A percentile compares a stretch with the other conserved stretches of the same genome.
These are phyloP conservation scores for Zygosaccharomyces pseudorouxii DNA, from an alignment of 805 yeast genomes.

Conservation along the genomic window DNA sequence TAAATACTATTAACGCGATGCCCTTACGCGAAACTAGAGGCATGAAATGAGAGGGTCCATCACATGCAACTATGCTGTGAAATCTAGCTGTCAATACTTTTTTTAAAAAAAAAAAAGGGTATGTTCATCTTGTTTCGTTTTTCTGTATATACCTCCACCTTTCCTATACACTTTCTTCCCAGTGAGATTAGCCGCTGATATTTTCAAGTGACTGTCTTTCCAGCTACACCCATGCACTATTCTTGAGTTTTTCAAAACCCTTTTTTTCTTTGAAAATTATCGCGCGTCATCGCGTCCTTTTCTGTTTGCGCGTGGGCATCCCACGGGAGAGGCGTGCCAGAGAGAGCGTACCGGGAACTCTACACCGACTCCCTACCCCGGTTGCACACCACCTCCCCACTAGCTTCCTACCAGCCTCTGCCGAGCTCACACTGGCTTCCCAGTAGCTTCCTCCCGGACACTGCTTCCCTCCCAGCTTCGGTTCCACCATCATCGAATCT, in stretches of 20 bases:
- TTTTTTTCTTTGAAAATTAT: background rate
- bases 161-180: background rate
- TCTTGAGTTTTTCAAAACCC: background rate
- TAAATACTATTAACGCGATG: background rate
- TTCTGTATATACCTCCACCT: background rate
- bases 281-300: background rate
- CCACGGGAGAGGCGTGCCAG: background rate
- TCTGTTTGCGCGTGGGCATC: background rate
- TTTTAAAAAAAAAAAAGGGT: no score
- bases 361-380: background rate
- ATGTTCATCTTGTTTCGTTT: no score
- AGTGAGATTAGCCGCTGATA: background rate
- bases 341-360: background rate
- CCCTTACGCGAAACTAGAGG: background rate
- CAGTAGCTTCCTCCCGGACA: background rate
- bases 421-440: background rate
- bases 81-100: no score
- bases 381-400: background rate
- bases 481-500: background rate
- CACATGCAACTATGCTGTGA: no score
- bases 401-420: background rate
- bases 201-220: background rate
- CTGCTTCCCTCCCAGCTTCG: background rate
- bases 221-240: background rate
- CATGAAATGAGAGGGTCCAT: background rate